Evolutionary conservation across 2,329 filamentous ascomycete genomes (phyloP).

Genomic region (Aspergillus quadricinctus): DNA sequence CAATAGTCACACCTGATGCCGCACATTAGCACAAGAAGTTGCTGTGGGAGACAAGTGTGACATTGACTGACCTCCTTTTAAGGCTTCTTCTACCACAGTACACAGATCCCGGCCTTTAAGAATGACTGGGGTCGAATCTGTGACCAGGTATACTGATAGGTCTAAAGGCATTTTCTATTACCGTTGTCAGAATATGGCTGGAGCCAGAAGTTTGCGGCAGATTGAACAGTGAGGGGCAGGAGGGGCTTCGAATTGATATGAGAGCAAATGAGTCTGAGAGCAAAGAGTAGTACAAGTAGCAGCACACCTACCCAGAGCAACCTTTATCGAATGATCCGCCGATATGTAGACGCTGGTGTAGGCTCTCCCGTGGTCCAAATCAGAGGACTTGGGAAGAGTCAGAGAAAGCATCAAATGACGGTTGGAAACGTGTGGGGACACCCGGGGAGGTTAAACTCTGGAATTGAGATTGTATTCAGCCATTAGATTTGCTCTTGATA

Average conservation of each 20-base stretch:
- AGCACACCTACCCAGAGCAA: neutral
- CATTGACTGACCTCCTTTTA: conserved; percentile 61
- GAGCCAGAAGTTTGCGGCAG: conserved; percentile 10
- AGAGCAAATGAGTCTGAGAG: neutral
- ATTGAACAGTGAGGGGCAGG: neutral
- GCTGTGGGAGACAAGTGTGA: neutral
- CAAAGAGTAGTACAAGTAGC: neutral
- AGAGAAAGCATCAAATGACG: neutral
- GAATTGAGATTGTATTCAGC: neutral
- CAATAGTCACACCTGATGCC: conserved; percentile 63
- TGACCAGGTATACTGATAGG: conserved; percentile 85
- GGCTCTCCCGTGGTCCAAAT: neutral
- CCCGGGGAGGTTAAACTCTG: conserved; percentile 11
- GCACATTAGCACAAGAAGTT: conserved; percentile 3
- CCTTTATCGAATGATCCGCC: neutral
- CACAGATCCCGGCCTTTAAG: conserved; percentile 68
- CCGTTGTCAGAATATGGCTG: conserved; percentile 2
- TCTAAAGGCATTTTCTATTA: conserved; percentile 50
- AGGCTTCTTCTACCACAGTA: conserved; percentile 67
- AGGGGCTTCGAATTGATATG: neutral
- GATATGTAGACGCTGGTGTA: neutral
- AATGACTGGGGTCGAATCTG: conserved; percentile 83
- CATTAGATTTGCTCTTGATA: neutral
- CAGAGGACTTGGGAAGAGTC: neutral
- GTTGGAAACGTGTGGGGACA: conserved; percentile 13